Evolutionary conservation across 2,329 filamentous ascomycete species (phyloP).

Genomic region (Colletotrichum salicis): DNA sequence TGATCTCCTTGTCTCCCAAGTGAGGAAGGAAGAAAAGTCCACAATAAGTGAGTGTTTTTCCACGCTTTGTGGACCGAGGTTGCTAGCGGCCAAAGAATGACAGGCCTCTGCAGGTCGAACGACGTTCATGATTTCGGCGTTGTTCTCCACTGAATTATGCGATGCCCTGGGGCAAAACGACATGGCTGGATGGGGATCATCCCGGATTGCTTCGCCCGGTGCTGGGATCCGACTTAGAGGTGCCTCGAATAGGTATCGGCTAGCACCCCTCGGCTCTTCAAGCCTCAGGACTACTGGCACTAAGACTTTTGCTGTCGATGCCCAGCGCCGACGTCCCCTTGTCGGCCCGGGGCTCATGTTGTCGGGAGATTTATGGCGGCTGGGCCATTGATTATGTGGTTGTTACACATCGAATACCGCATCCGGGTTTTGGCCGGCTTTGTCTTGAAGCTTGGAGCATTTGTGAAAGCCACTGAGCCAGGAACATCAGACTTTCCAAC

Average conservation of each 20-base stretch:
- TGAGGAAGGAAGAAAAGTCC: background rate
- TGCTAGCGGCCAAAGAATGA: slow-evolving; percentile 12
- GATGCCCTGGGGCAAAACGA: background rate
- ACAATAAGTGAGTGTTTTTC: background rate
- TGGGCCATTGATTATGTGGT: background rate
- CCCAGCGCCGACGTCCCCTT: background rate
- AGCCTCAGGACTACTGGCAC: background rate
- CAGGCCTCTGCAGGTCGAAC: slow-evolving; percentile 5
- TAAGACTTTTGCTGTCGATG: background rate
- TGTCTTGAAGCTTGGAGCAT: background rate
- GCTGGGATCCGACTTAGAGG: background rate
- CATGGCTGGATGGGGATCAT: slow-evolving; percentile 17
- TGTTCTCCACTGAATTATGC: slow-evolving; percentile 17
- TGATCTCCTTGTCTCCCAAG: background rate
- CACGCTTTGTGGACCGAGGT: slow-evolving; percentile 15
- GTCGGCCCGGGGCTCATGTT: background rate
- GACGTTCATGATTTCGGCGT: slow-evolving; percentile 6
- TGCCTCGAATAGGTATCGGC: slow-evolving; percentile 1
- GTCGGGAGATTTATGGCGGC: background rate
- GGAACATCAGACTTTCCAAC: background rate
- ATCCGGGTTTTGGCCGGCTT: background rate
- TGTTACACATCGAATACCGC: slow-evolving; percentile 14
- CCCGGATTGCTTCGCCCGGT: slow-evolving; percentile 4
- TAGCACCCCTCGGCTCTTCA: background rate
- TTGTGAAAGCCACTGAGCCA: background rate